Conservation (phyloP, 2,329 filamentous ascomycete genomes). For the Penicillium olsonii region DNA sequence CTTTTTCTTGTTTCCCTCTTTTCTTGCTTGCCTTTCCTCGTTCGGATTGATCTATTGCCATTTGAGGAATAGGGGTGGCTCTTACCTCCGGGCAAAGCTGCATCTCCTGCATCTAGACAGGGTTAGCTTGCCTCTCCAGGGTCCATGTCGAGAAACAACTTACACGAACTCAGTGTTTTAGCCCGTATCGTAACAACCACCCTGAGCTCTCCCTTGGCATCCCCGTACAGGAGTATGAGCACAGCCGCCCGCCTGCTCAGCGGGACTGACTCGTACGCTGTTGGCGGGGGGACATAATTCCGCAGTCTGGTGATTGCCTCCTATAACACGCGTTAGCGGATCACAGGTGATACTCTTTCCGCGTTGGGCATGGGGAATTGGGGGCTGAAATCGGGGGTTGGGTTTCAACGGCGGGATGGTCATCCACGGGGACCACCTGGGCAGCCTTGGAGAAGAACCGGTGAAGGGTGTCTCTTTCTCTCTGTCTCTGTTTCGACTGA, state of each 20-base stretch:
- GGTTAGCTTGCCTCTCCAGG: slow-evolving; percentile 19
- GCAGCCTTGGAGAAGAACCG: not conserved
- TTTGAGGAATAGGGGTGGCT: not conserved
- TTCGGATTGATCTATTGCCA: not conserved
- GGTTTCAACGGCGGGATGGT: slow-evolving; percentile 23
- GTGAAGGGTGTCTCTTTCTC: not conserved
- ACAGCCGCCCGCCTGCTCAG: slow-evolving; percentile 76
- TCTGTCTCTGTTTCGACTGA: too few relatives aligned
- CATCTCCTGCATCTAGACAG: slow-evolving; percentile 69
- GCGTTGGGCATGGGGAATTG: too few relatives aligned
- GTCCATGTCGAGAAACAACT: too few relatives aligned
- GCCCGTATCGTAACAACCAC: slow-evolving; percentile 65
- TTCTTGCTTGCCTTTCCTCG: not conserved
- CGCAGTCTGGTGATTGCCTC: slow-evolving; percentile 59
- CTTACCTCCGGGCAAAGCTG: slow-evolving; percentile 80
- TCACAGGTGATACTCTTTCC: too few relatives aligned
- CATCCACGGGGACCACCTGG: slow-evolving; percentile 16
- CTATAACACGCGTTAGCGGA: too few relatives aligned
- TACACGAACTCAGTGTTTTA: slow-evolving; percentile 60
- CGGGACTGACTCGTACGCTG: slow-evolving; percentile 58
- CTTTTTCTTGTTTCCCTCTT: not conserved
- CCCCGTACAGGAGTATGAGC: slow-evolving; percentile 82
- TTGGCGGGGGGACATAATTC: slow-evolving; percentile 58
- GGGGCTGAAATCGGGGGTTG: slow-evolving; percentile 8
- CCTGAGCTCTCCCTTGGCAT: slow-evolving; percentile 73